Evolutionary conservation across 345 rosid species (phyloP).

Genomic region (Streptanthus diversifolius): DNA sequence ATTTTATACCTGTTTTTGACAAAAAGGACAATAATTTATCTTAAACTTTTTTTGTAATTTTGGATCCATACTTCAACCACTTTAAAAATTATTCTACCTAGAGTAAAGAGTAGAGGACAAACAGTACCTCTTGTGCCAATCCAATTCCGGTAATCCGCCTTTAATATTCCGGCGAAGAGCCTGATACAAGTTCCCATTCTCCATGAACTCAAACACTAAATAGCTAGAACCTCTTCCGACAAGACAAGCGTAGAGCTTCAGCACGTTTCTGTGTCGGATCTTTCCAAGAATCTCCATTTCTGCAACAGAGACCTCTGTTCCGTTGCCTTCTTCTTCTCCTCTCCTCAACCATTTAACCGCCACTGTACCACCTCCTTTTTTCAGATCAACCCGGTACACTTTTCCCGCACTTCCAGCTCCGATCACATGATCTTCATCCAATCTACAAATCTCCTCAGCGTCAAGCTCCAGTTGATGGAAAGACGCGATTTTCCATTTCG

Average conservation of each 20-base stretch:
- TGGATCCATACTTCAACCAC: conserved; percentile 1
- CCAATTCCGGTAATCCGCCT: conserved; percentile 50
- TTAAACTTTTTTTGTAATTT: neutral
- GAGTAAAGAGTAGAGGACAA: neutral
- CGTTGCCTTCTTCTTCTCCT: conserved; percentile 40
- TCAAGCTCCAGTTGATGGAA: conserved; percentile 74
- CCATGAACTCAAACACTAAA: conserved; percentile 84
- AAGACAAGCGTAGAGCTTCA: conserved; percentile 74
- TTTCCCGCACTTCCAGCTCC: conserved; percentile 86
- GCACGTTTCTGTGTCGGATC: conserved; percentile 72
- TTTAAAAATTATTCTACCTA: neutral
- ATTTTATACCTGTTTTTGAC: conserved; percentile 51
- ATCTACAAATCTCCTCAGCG: conserved; percentile 59
- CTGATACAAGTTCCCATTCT: conserved; percentile 65
- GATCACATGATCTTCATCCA: conserved; percentile 61
- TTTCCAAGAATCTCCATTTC: conserved; percentile 83
- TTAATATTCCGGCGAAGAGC: conserved; percentile 55
- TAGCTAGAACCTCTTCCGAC: conserved; percentile 55
- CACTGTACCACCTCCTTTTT: conserved; percentile 54
- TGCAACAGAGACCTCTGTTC: conserved; percentile 50
- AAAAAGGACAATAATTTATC: neutral
- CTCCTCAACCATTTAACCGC: conserved; percentile 75
- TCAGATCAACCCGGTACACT: conserved; percentile 74
- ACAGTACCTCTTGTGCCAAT: conserved; percentile 64
- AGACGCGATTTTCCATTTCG: conserved; percentile 56